These are phyloP conservation scores for Suillus brevipes DNA, from an alignment of 768 basidiomycete genomes.

Conservation along the genomic window DNA sequence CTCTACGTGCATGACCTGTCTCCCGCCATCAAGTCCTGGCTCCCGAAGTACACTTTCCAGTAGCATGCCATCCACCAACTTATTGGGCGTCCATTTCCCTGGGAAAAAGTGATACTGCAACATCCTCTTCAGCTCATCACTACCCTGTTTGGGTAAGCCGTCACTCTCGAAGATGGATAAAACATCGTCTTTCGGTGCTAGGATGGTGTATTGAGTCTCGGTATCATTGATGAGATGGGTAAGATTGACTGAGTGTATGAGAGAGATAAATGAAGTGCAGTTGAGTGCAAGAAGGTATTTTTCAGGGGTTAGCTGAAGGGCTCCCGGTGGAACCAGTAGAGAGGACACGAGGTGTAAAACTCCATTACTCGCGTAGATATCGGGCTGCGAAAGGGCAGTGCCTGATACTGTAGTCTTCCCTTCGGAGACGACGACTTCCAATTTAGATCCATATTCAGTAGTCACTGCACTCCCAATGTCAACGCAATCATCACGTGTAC, in stretches of 20 bases:
- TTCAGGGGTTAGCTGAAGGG: conserved; percentile 85
- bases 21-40: conserved; percentile 63
- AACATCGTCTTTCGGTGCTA: conserved; percentile 89
- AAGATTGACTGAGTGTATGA: conserved; percentile 83
- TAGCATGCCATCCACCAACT: conserved; percentile 72
- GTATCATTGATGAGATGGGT: conserved; percentile 69
- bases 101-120: conserved; percentile 92
- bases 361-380: conserved; percentile 93
- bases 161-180: conserved; percentile 53
- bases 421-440: conserved; percentile 58
- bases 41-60: conserved; percentile 79
- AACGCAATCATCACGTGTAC: background rate
- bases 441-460: conserved; percentile 63
- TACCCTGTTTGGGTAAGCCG: conserved; percentile 62
- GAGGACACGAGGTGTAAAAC: conserved; percentile 88
- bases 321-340: conserved; percentile 74
- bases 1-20: conserved; percentile 69
- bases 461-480: conserved; percentile 49
- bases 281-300: conserved; percentile 92
- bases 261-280: conserved; percentile 86
- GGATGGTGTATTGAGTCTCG: conserved; percentile 75
- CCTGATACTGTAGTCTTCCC: conserved; percentile 57
- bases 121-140: conserved; percentile 66
- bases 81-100: conserved; percentile 68
- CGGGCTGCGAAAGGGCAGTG: conserved; percentile 66